Evolutionary conservation across 2,329 filamentous ascomycete species (phyloP).

Genomic region (Cercospora citrullina): DNA sequence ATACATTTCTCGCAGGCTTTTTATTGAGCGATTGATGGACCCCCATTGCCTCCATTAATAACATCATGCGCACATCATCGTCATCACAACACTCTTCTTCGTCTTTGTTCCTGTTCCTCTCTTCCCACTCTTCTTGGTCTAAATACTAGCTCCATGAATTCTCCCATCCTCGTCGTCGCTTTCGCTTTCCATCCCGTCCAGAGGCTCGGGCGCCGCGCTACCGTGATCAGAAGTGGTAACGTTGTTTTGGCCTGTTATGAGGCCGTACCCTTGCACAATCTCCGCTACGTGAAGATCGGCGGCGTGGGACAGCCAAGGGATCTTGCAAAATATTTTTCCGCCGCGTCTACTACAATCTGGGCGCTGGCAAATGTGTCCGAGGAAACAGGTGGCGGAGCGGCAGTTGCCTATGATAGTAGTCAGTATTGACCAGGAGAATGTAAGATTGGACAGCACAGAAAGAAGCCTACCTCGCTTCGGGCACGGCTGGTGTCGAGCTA

Average conservation of each 20-base stretch:
- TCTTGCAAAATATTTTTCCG: slow-evolving; percentile 33
- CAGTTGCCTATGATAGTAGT: slow-evolving; percentile 34
- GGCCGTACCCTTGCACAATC: slow-evolving; percentile 11
- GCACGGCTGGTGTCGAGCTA: slow-evolving; percentile 50
- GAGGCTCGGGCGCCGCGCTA: neutral
- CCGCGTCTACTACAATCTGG: slow-evolving; percentile 33
- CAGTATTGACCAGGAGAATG: neutral
- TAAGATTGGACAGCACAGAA: neutral
- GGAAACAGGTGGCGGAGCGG: slow-evolving; percentile 46
- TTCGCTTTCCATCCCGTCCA: neutral
- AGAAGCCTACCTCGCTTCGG: slow-evolving; percentile 35
- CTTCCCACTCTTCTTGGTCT: neutral
- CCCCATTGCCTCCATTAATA: neutral
- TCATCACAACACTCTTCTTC: neutral
- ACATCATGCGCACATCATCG: neutral
- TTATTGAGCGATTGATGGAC: neutral
- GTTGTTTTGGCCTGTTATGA: neutral
- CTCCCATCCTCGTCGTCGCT: neutral
- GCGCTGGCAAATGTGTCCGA: slow-evolving; percentile 50
- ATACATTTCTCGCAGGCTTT: neutral
- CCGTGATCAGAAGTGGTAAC: neutral
- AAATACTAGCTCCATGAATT: neutral
- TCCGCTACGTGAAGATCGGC: slow-evolving; percentile 22
- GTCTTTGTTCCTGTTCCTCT: neutral
- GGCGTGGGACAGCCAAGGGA: slow-evolving; percentile 20